A percentile compares a stretch with the other conserved stretches of the same genome.
Conservation (phyloP, 176 grass and related monocot genomes). For the Puccinellia tenuiflora region DNA sequence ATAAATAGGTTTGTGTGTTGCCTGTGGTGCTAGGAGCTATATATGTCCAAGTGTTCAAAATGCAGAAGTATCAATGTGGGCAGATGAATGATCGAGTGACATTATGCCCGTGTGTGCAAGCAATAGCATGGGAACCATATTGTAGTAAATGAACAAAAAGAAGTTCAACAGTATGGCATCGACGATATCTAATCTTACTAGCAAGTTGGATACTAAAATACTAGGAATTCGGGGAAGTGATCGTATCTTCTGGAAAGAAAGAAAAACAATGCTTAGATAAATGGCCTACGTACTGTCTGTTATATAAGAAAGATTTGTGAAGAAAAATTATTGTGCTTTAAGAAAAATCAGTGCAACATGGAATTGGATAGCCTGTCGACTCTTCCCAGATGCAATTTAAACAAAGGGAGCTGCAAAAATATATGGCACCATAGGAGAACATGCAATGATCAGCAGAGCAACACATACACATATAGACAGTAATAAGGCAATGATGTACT, state of each 20-base stretch:
- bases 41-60: not conserved
- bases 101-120: conserved; percentile 1
- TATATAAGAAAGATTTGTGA: not conserved
- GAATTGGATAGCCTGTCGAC: not conserved
- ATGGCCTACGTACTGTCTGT: not conserved
- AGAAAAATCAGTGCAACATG: not conserved
- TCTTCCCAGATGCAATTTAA: not conserved
- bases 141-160: not conserved
- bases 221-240: not conserved
- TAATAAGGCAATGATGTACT: not conserved
- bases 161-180: not conserved
- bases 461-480: not conserved
- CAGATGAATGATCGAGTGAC: too few relatives aligned
- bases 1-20: not conserved
- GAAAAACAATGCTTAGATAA: not conserved
- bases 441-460: not conserved
- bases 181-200: not conserved
- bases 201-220: not conserved
- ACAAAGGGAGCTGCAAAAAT: not conserved
- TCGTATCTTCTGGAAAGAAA: not conserved
- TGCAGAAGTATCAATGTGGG: too few relatives aligned
- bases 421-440: not conserved
- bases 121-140: not conserved
- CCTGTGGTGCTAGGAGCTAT: not conserved
- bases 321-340: not conserved